phyloP scores from a whole-genome alignment of 31 red algal species.

The Odonthalia washingtoniensis region DNA sequence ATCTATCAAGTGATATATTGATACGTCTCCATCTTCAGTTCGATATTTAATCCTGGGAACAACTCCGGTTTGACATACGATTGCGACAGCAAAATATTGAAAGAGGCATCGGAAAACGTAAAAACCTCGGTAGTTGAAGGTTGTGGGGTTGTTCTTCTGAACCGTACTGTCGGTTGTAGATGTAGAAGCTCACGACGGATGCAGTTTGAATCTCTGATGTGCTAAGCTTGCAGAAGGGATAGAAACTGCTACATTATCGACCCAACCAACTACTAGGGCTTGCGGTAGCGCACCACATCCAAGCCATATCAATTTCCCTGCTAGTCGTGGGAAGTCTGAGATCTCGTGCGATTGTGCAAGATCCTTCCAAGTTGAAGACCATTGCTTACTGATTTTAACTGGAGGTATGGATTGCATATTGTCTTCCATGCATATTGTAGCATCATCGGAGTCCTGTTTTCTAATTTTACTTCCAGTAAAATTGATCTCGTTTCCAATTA shows the following conservation, averaged over 20 bases:
- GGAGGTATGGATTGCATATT: neutral
- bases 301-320: neutral
- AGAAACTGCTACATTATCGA: too few relatives aligned
- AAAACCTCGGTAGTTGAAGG: neutral
- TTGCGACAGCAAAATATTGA: neutral
- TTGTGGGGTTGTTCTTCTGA: neutral
- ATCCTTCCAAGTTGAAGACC: neutral
- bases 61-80: neutral
- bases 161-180: neutral
- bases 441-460: neutral
- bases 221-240: too few relatives aligned
- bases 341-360: neutral
- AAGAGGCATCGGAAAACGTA: neutral
- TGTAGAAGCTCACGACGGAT: too few relatives aligned
- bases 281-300: neutral
- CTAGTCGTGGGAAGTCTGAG: neutral
- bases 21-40: neutral
- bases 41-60: neutral
- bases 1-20: neutral
- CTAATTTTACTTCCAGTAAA: neutral
- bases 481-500: neutral
- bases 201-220: too few relatives aligned
- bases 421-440: neutral
- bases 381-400: neutral
- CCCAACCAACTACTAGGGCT: neutral